Base-by-base conservation (phyloP, 2,329 filamentous ascomycete genomes). In the Exophiala spinifera region DNA sequence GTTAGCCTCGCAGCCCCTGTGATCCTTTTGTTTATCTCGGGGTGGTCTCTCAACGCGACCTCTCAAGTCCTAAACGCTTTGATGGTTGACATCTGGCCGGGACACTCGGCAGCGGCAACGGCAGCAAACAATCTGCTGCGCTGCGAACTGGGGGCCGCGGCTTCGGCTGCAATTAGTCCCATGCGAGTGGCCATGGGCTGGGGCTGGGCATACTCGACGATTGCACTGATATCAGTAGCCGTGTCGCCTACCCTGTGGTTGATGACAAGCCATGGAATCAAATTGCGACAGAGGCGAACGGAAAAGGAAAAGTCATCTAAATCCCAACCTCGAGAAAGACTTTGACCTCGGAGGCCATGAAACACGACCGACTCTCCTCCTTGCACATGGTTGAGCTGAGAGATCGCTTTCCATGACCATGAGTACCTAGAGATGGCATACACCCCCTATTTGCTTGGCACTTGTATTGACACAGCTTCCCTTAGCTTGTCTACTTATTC, bases 121-220 rank as follows among this genome's bases (percentile, higher is more conserved):
- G 68, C 69, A 13, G 66, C 69, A 4, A 66, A 65, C 34, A 71
- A 70, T 51, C 61, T 71, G 6, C 64, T 69, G 1, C 63, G 69
- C 1, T 70, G 67, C 33, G 76, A 54, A 73, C 34, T 71, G 6
- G 68, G 66, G 0, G 69, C 69, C 2, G 66, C 58, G 4, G 61
- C 64, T 0, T 66, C 65, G 7, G 68, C 66, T 0, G 42, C 60
- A 1, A 56, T 68, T 1, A 59, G 51, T 64, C 65, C 47, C 17
- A 56, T 61, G 56, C 56, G 49, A 21, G 31, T 49, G 37, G 52
- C 37, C 4, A 61, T 61, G 48, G 52, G 58, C 5, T 45, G 23
- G 10, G 58, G 58, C 7, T 61, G 58, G 58, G 47, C 50, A 11
- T 53, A 51, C 33, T 59, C 58, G 6, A 28, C 46, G 6, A 36